Conservation (phyloP, 2,329 filamentous ascomycete species). For the Sclerotinia minor region DNA sequence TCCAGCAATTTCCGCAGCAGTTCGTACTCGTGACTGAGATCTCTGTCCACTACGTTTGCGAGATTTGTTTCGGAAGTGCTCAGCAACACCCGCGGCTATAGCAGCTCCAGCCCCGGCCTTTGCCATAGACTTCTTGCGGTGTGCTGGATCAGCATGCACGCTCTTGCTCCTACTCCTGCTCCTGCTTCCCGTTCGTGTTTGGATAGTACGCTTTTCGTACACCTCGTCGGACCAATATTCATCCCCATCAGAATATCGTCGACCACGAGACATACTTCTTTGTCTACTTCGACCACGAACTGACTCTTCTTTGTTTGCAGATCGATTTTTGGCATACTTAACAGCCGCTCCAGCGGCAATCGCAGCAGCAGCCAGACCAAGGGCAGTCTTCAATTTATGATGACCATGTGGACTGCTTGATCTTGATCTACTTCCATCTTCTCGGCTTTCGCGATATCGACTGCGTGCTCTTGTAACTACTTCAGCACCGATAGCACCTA, state of each 20-base stretch:
- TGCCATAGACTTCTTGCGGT: conserved; percentile 39
- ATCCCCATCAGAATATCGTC: conserved; percentile 45
- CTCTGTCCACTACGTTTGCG: conserved; percentile 46
- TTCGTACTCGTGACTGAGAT: conserved; percentile 46
- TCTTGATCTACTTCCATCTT: conserved; percentile 42
- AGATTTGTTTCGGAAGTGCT: conserved; percentile 58
- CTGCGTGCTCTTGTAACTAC: conserved; percentile 60
- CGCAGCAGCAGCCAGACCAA: conserved; percentile 63
- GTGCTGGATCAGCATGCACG: conserved; percentile 53
- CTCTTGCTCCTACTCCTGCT: conserved; percentile 48
- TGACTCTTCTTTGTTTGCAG: conserved; percentile 59
- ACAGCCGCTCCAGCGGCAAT: conserved; percentile 64
- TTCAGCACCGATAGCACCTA: conserved; percentile 64
- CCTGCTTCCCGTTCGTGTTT: conserved; percentile 41
- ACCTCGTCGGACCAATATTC: conserved; percentile 31
- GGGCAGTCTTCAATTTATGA: conserved; percentile 58
- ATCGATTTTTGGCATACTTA: conserved; percentile 62
- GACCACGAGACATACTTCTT: conserved; percentile 46
- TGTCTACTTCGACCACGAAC: conserved; percentile 54
- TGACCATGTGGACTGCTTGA: conserved; percentile 42
- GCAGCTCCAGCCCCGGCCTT: conserved; percentile 52
- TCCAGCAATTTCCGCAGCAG: conserved; percentile 61
- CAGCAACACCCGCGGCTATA: conserved; percentile 58
- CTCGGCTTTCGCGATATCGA: conserved; percentile 57
- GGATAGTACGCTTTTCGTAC: conserved; percentile 37